Evolutionary conservation across 495 filamentous ascomycete species (phyloP), one percentile per base, ranked within the genome.

Genomic region (Xylaria acuta): DNA sequence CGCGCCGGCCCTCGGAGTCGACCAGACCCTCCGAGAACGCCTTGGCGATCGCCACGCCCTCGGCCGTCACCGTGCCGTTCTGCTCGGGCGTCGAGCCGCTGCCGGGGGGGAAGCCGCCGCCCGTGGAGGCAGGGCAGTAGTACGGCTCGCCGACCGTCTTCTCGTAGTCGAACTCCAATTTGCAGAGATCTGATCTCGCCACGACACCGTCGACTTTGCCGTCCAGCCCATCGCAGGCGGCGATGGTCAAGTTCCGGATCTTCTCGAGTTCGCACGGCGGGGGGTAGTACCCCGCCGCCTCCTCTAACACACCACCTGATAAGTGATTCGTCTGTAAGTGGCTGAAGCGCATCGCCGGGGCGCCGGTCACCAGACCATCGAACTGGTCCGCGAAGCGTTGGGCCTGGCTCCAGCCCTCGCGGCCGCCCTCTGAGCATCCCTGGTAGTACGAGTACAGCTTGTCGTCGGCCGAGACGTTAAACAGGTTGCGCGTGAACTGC

Each of bases 251-350:
- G 1, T 73, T 40, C 0, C 75, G 75, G 56, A 81, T 72, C 12
- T 70, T 73, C 34, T 78, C 73, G 11, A 84, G 49, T 56, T 78
- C 76, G 41, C 80, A 81, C 1, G 38, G 20, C 14, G 58, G 32
- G 16, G 77, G 73, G 59, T 68, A 67, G 36, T 70, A 63, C 1
- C 64, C 45, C 1, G 63, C 30, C n/a, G 43, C n/a, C 45, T 75
- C 54, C 75, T 77, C 64, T 2, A 67, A 22, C 32, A 67, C 76
- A 16, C 78, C 74, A 20, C 85, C 75, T 67, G 80, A 84, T 1
- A 88, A 70, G 70, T 88, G 87, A 62, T 85, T 76, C 32, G 86
- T 82, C 75, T 88, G 87, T 71, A 87, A 83, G 64, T 85, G 83
- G 12, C 77, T 47, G 11, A 70, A 51, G 32, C 67, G 58, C 16